Evolutionary conservation across 202 grass and related monocot species (phyloP), one percentile per base, ranked within the genome.

Genomic region (Panicum hallii): DNA sequence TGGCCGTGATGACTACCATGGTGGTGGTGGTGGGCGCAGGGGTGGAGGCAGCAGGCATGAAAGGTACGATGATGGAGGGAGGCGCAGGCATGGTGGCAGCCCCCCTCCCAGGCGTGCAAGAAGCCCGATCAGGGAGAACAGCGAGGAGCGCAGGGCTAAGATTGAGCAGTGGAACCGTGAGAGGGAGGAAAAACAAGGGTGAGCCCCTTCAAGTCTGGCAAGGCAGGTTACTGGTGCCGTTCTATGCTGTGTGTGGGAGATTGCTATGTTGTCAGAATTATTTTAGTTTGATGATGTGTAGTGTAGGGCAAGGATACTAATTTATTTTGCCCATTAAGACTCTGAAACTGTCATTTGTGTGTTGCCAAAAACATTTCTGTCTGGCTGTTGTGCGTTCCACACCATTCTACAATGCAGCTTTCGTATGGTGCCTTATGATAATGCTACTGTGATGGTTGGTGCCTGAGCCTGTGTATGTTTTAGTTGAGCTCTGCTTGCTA

Each of bases 121-220:
- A 74, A 93, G 87, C 72, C 87, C 85, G 6, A 86, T 87, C 13
- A 90, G 94, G 70, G 91, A 93, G 72, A 90, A 57, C 71, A 93
- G 95, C 1, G 95, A 89, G 75, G 89, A 93, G 57, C 85, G 89
- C 42, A 92, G 95, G 81, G 93, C 95, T 0, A 98, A 87, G 87
- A 97, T 97, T 43, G 95, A 90, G 26, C 89, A 93, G 72, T 97
- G 92, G 92, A 97, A 95, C 79, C 87, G 90, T 42, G 95, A 94
- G 68, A 67, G 83, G 79, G 89, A 93, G 81, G 80, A 56, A 68
- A 92, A 58, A 48, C 55, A 92, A 76, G 60, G 64, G 54, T 77
- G 84, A 78, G 15, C 2, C 4, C 60, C 38, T 56, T 62, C 46
- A 34, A 57, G 43, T 19, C 2, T 5, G 23, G 28, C 19, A 56